Conservation (phyloP, 2,329 filamentous ascomycete genomes). For the Gnomoniopsis sp. region DNA sequence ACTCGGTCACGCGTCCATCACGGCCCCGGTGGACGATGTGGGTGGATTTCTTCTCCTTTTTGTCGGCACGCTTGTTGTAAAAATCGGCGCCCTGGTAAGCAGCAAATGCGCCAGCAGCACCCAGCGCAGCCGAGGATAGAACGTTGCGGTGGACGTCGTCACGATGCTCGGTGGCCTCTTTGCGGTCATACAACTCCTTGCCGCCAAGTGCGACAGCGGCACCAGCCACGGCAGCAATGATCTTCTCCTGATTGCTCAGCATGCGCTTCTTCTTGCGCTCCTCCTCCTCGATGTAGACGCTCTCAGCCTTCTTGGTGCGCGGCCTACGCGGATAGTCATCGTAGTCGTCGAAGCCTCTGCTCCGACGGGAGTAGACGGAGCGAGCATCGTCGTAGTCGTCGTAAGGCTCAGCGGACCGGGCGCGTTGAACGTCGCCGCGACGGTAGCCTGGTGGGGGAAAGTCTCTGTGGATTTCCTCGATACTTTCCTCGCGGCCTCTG, state of each 20-base stretch:
- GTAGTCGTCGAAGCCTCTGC: constrained; percentile 39
- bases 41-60: constrained; percentile 52
- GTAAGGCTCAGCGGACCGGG: constrained; percentile 63
- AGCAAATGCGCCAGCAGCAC: constrained; percentile 61
- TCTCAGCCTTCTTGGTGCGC: constrained; percentile 49
- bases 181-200: constrained; percentile 64
- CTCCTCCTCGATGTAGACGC: constrained; percentile 57
- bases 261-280: constrained; percentile 46
- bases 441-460: constrained; percentile 69
- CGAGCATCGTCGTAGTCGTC: constrained; percentile 54
- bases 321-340: constrained; percentile 45
- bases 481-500: constrained; percentile 64
- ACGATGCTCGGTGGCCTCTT: constrained; percentile 51
- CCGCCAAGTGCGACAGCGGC: constrained; percentile 62
- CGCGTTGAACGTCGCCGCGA: constrained; percentile 51
- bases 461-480: constrained; percentile 82
- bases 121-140: constrained; percentile 57
- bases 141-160: constrained; percentile 54
- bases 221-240: constrained; percentile 62
- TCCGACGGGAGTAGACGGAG: constrained; percentile 32
- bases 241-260: constrained; percentile 62
- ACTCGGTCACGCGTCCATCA: constrained; percentile 49
- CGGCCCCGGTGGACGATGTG: constrained; percentile 52
- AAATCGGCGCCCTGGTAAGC: constrained; percentile 62
- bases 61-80: constrained; percentile 57